Base-by-base conservation (phyloP, 345 rosid species). In the Ailanthus altissimus region DNA sequence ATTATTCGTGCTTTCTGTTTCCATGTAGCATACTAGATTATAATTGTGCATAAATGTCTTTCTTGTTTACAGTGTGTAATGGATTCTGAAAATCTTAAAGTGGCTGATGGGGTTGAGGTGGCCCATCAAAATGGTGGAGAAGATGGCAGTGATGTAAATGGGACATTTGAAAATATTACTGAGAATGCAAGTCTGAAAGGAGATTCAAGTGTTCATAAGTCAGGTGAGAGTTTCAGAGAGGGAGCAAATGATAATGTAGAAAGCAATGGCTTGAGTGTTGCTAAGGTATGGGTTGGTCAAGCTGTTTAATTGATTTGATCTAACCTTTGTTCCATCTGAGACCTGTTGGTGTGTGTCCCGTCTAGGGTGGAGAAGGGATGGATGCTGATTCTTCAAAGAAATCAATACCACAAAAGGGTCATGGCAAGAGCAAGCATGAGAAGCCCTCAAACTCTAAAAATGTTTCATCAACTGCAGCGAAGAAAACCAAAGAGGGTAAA, bases 71-170 rank as follows among this genome's bases (percentile, higher is more conserved):
- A 82, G 87, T 84, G 79, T 49, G 69, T 42, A 72, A 95, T 95
- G 97, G 96, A 93, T 51, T 73, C 86, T 18, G 89, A 86, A 69
- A 75, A 61, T 67, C 28, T 74, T 32, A 51, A 76, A 53, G 83
- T 82, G 25, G 54, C 47, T 51, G 87, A 78, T 79, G 93, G 87
- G 80, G 72, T 78, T 79, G 91, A 88, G 72, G 75, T 72, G 61
- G 80, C 75, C 85, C 83, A 66, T 71, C 83, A 79, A 82, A 93
- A 93, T 85, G 94, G 94, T 58, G 78, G 77, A 42, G 92, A 79
- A 45, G 83, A 86, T 67, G 79, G 81, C 45, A 72, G 42, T 77
- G 76, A 49, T 53, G 67, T 68, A 40, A 78, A 80, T 78, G 84
- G 72, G 49, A 75, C 72, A 77, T 49, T 66, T 32, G 81, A 59